Base-by-base conservation (phyloP, 106 monocot genomes). In the Xerophyta viscosa region DNA sequence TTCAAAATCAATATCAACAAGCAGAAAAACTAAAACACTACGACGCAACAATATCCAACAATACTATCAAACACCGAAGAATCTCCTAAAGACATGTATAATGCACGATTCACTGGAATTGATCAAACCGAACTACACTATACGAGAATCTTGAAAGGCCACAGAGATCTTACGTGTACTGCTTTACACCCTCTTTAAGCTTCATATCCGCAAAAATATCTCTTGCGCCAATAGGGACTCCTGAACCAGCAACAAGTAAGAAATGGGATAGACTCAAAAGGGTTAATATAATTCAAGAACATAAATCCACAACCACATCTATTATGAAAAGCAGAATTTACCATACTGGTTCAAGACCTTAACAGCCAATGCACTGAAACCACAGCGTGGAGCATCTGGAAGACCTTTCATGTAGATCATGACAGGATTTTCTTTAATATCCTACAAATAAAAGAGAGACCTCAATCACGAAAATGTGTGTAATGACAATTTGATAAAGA, bases 371-470 rank as follows among this genome's bases (percentile, higher is more conserved):
- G 98, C 90, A 69, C 98, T 90, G 54, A 98, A 98, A 52, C 98
- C 90, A 60, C 98, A 98, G 6, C 74, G 67, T 72, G 98, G 90
- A 64, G 82, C 82, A 53, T 98, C 90, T 27, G 86, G 82, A 68
- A 73, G 28, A 52, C 98, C 98, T 60, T 90, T 98, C 89, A 98
- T 90, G 57, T 98, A 98, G 58, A 90, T 82, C 74, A 98, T 71
- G 18, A 98, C 68, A 2, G 89, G 79, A 33, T 98, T 82, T 62
- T 72, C 70, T 61, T 82, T 82, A 19, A 90, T 60, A 79, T 98
- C 98, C 98, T 90, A 50, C n/a, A n/a, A n/a, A n/a, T n/a, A n/a
- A 56, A 71, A 20, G 29, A 27, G 51, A 52, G 55, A 19, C 0
- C 22, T 15, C 20, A 19, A 3, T 41, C 12, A 18, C 5, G 2